Evolutionary conservation across 2,329 filamentous ascomycete species (phyloP), one percentile per base, ranked within the genome.

Genomic region (Aspergillus texensis): DNA sequence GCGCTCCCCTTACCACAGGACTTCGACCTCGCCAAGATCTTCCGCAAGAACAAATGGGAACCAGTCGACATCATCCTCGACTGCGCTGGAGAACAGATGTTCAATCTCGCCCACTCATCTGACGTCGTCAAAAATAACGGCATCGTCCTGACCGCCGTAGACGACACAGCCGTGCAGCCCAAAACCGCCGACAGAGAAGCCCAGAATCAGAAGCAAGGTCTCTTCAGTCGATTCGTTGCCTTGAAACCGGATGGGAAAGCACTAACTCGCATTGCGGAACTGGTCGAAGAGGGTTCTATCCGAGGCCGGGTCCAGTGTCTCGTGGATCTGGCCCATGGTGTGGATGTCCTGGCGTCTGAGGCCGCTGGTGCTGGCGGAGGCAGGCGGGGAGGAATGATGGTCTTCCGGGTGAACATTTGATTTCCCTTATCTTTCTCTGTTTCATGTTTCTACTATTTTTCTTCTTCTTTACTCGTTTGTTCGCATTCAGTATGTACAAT

Each of bases 41-140:
- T 80, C 69, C 68, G 67, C 11, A 57, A 68, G 6, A 72, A 70
- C 3, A 65, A 66, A 12, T 79, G 76, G 73, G 62, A 64, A 0
- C 76, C 78, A 0, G 78, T 80, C 10, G 78, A 81, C 66, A 63
- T 81, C 9, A 77, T 81, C 11, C 64, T 81, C 28, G 79, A 81
- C 58, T 80, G 78, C 60, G 68, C 73, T 14, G 78, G 76, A 34
- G 69, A 70, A 3, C 64, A 72, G 36, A 73, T 74, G 45, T 74
- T 78, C 62, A 70, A 64, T n/a, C 73, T 77, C 52, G 72, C 72
- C 19, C 75, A 78, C 67, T 72, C 70, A 4, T 66, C 72, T 0
- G 60, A 69, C 26, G 72, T 79, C 6, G 71, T 80, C 14, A 72
- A 72, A 50, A 72, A 78, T 50, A 65, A 70, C 6, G 77, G 78